A percentile compares a stretch with the other conserved stretches of the same genome.
Conservation (phyloP, 345 rosid genomes). For the Cardamine resedifolia region DNA sequence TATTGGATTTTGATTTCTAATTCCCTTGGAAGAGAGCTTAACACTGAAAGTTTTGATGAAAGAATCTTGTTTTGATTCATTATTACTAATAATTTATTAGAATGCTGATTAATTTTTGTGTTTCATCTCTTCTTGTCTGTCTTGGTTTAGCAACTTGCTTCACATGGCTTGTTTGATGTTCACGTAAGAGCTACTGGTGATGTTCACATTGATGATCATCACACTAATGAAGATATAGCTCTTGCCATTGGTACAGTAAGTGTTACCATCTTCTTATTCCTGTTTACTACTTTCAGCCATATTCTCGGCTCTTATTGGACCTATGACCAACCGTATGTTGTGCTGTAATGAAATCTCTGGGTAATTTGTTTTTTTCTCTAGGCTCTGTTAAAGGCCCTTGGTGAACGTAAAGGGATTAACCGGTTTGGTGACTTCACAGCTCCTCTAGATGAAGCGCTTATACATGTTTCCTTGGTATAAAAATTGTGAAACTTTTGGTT, state of each 20-base stretch:
- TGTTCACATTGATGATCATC: constrained; percentile 92
- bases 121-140: neutral
- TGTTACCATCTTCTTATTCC: neutral
- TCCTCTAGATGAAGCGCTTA: constrained; percentile 84
- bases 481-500: neutral
- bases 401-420: constrained; percentile 80
- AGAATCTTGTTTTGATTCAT: neutral
- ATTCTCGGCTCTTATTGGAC: neutral
- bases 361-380: constrained; percentile 34
- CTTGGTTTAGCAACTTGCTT: constrained; percentile 78
- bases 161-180: constrained; percentile 89
- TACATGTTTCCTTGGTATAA: constrained; percentile 76
- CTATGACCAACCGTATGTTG: neutral
- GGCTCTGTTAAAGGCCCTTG: constrained; percentile 85
- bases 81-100: too few relatives aligned
- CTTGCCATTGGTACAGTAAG: constrained; percentile 92
- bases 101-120: neutral
- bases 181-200: constrained; percentile 92
- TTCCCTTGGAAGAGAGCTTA: neutral
- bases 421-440: constrained; percentile 86
- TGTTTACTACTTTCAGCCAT: neutral
- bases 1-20: too few relatives aligned
- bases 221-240: constrained; percentile 86
- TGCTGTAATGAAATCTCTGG: neutral
- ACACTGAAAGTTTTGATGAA: neutral